Evolutionary conservation across 73 alveolate genomes (phyloP), one percentile per base, ranked within the genome.

Genomic region (Diophrys appendiculata): DNA sequence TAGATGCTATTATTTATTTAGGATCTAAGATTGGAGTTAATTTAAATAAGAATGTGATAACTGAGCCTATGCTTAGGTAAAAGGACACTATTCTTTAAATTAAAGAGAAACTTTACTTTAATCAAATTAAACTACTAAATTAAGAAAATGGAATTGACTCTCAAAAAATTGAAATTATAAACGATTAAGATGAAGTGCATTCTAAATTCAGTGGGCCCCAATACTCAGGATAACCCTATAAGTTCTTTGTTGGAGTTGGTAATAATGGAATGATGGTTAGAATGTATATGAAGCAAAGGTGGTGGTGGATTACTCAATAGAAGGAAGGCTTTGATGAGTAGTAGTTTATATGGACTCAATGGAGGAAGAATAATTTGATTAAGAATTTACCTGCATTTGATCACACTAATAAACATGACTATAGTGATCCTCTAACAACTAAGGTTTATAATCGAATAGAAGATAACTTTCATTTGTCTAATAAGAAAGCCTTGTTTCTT

Each of bases 311-410:
- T 81, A 78, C 68, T 5, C 55, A 65, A 13, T 68, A 65, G 27
- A 86, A 87, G 71, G 80, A 82, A 52, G 11, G 30, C 5, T 55
- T 74, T 26, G 93, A 82, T 1, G 53, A 55, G 13, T 68, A 72
- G 18, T 78, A 91, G 79, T 91, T 91, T 74, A 86, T 91, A 29
- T 91, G 97, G 95, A 91, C 97, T 73, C 78, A 91, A 68, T 89
- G 92, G 82, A 72, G 78, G 52, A 92, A 80, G 3, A 80, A 72
- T 71, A 79, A 60, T 31, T 33, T 72, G 33, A 24, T 85, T 43
- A 71, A 79, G 32, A 30, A 31, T 1, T 14, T 76, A 3, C 28
- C 29, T 8, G 35, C 27, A 3, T 64, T 64, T 31, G 29, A 33
- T 0, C 8, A 8, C 3, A 75, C 53, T 55, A 34, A 33, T n/a